These are phyloP conservation scores for Skeletonema tropicum DNA, from an alignment of 108 stramenopile genomes.

Conservation along the genomic window DNA sequence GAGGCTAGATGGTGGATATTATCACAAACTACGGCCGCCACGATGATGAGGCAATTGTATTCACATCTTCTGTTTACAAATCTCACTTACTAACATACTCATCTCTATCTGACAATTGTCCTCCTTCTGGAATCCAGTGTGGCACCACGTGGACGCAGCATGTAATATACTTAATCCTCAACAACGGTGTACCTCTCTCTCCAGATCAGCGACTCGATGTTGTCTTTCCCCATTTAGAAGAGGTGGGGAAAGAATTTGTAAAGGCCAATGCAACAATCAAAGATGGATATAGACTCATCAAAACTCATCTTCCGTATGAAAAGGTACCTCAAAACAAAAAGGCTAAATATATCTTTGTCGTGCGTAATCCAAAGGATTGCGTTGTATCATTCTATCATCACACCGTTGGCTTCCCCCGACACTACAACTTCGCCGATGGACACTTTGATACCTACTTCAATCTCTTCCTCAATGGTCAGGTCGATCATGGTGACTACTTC, in stretches of 20 bases:
- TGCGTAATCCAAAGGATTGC: constrained; percentile 62
- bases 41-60: too few species aligned
- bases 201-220: constrained; percentile 48
- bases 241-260: constrained; percentile 53
- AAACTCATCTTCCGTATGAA: constrained; percentile 55
- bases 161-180: constrained; percentile 59
- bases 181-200: constrained; percentile 48
- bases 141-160: constrained; percentile 66
- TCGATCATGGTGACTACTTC: constrained; percentile 59
- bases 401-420: constrained; percentile 52
- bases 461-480: constrained; percentile 50
- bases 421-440: constrained; percentile 58
- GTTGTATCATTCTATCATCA: constrained; percentile 64
- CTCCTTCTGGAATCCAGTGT: constrained; percentile 19
- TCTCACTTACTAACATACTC: background rate
- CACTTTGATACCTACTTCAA: constrained; percentile 57
- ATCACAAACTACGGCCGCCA: too few species aligned
- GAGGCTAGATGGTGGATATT: too few species aligned
- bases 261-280: constrained; percentile 22
- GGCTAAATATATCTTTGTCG: constrained; percentile 56
- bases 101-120: too few species aligned
- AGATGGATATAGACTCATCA: constrained; percentile 52
- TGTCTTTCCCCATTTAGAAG: constrained; percentile 59
- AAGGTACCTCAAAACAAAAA: constrained; percentile 43
- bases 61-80: too few species aligned